Evolutionary conservation across 1,139 yeast genomes (phyloP).

Genomic region (Suhomyces atakaporum): DNA sequence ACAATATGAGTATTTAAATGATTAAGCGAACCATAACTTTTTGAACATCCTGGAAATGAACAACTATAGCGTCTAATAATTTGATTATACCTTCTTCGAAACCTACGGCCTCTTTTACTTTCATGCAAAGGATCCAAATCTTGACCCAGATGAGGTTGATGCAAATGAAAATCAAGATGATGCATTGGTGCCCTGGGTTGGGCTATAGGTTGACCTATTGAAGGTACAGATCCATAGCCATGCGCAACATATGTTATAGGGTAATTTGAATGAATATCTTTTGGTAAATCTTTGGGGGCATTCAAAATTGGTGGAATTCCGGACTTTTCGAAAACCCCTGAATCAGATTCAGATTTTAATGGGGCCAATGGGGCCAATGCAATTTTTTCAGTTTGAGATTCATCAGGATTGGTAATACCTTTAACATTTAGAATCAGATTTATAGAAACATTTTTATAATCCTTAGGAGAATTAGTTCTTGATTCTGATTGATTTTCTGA

Average conservation of each 20-base stretch:
- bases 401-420: constrained; percentile 5
- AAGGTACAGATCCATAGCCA: too few relatives aligned
- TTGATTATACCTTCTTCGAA: constrained; percentile 69
- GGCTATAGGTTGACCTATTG: constrained; percentile 11
- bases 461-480: constrained; percentile 12
- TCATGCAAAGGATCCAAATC: constrained; percentile 18
- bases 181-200: constrained; percentile 8
- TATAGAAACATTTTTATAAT: constrained; percentile 16
- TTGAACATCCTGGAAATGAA: constrained; percentile 59
- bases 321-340: too few relatives aligned
- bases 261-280: too few relatives aligned
- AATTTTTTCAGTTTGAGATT: too few relatives aligned
- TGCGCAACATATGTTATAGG: too few relatives aligned
- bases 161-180: constrained; percentile 11
- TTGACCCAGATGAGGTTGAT: constrained; percentile 13
- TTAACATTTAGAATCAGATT: constrained; percentile 16
- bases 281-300: too few relatives aligned
- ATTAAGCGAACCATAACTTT: constrained; percentile 75
- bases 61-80: constrained; percentile 69
- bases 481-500: too few relatives aligned
- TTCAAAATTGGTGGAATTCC: too few relatives aligned
- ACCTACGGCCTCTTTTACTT: constrained; percentile 38
- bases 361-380: too few relatives aligned
- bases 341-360: too few relatives aligned
- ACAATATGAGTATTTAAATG: constrained; percentile 77